phyloP scores from a whole-genome alignment of 306 rosid species.

The Inga oerstediana region DNA sequence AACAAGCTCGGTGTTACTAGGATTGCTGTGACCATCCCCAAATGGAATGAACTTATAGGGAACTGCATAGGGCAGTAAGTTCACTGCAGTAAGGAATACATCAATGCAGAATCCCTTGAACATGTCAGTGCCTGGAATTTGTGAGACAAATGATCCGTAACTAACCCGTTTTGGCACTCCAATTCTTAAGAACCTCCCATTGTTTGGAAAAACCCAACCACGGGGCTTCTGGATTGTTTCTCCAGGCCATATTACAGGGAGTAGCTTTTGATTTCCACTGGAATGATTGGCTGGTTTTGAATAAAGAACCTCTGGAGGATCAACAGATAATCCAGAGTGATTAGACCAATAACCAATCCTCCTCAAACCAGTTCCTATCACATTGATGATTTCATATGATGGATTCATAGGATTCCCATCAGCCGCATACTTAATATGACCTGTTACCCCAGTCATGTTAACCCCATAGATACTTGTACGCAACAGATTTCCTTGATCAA shows the following conservation, averaged over 20 bases:
- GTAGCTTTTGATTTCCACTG: constrained; percentile 54
- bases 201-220: constrained; percentile 96
- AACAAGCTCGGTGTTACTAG: constrained; percentile 72
- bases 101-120: constrained; percentile 90
- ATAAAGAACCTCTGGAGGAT: constrained; percentile 72
- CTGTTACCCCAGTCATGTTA: constrained; percentile 83
- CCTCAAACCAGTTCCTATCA: constrained; percentile 71
- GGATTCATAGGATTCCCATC: constrained; percentile 69
- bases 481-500: constrained; percentile 67
- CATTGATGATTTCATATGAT: constrained; percentile 84
- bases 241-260: constrained; percentile 85
- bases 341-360: constrained; percentile 93
- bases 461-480: constrained; percentile 56
- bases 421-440: constrained; percentile 59
- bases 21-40: constrained; percentile 78
- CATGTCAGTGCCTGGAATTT: constrained; percentile 57
- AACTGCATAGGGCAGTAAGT: constrained; percentile 83
- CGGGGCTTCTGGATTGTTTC: constrained; percentile 72
- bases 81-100: constrained; percentile 83
- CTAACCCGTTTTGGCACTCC: constrained; percentile 82
- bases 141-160: constrained; percentile 66
- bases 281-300: constrained; percentile 63
- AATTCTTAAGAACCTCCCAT: constrained; percentile 70
- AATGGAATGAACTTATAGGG: constrained; percentile 68
- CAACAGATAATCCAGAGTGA: constrained; percentile 74